Base-by-base conservation (phyloP, 805 yeast genomes). In the Schwanniomyces yamadae region DNA sequence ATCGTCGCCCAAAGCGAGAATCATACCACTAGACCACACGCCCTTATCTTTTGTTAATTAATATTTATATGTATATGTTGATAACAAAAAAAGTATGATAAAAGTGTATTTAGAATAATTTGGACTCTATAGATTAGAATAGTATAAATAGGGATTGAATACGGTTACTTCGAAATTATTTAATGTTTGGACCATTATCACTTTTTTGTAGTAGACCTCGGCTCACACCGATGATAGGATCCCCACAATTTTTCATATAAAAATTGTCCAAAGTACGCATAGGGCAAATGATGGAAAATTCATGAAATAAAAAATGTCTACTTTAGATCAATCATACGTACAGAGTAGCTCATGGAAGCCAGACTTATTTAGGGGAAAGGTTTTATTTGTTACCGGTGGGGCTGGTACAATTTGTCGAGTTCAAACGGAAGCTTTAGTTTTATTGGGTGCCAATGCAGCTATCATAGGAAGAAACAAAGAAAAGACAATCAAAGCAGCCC, bases 351-450 rank as follows among this genome's bases (percentile, higher is more conserved):
- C 49, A 23, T 68, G 69, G 69, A 80, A 81, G 45, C 77, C 81
- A 1, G 84, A 75, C 45, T 50, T 88, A 25, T 89, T 89, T 66
- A 71, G 78, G 39, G 95, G 84, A 10, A 89, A 89, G 57, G 96
- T 87, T 2, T 93, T 80, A 4, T 84, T 90, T 47, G 86, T 88
- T 34, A 91, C 98, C 1, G 98, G 98, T 5, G 97, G 97, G 10
- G 93, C 97, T 2, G 97, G 97, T 9, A 80, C 95, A n/a, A 90
- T 91, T 37, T 90, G 97, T 59, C 69, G 93, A 31, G 91, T 84
- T 5, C 97, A 90, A 59, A 77, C 84, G 0, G 95, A 86, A 56
- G 95, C 95, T 0, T 45, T 91, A 62, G 83, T 88, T 3, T 62
- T 77, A 12, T 65, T 91, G 8, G 98, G 98, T 4, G 93, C 96